These are phyloP conservation scores for Lizonia empirigonia DNA, from an alignment of 2,329 filamentous ascomycete genomes.

Conservation along the genomic window DNA sequence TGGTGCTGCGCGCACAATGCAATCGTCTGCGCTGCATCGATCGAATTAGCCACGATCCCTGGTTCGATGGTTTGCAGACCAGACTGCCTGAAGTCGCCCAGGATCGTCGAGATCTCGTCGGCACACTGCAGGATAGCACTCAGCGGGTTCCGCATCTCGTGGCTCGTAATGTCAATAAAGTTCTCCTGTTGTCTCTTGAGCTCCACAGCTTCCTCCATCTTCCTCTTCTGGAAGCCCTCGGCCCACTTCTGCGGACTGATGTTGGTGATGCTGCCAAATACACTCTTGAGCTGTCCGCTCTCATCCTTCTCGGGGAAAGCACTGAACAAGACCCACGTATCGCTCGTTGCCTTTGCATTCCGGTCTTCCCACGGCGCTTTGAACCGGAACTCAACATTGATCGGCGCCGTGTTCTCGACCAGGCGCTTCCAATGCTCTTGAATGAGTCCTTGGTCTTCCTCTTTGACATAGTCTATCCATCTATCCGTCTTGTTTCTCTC, in stretches of 20 bases:
- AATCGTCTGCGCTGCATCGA: constrained; percentile 79
- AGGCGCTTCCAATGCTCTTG: constrained; percentile 67
- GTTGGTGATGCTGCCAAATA: constrained; percentile 82
- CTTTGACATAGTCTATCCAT: constrained; percentile 75
- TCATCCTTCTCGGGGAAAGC: constrained; percentile 74
- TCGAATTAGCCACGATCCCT: constrained; percentile 62
- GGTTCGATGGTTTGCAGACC: constrained; percentile 54
- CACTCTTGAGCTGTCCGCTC: constrained; percentile 69
- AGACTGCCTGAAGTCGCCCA: constrained; percentile 52
- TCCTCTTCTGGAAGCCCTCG: constrained; percentile 76
- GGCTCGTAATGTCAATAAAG: constrained; percentile 79
- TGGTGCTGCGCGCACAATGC: constrained; percentile 79
- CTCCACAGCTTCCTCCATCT: constrained; percentile 80
- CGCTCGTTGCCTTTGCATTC: constrained; percentile 61
- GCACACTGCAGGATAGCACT: constrained; percentile 77
- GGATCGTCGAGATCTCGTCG: constrained; percentile 69
- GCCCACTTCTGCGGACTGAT: constrained; percentile 87
- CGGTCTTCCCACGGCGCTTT: constrained; percentile 68
- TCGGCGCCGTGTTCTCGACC: constrained; percentile 64
- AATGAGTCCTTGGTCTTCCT: constrained; percentile 67
- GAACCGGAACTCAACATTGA: constrained; percentile 77
- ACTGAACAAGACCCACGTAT: constrained; percentile 79
- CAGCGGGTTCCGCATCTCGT: constrained; percentile 78
- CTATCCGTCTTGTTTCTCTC: constrained; percentile 63
- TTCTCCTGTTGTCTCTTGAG: constrained; percentile 81